These are phyloP conservation scores for Phialophora macrospora DNA, from an alignment of 2,329 filamentous ascomycete species.

Conservation along the genomic window DNA sequence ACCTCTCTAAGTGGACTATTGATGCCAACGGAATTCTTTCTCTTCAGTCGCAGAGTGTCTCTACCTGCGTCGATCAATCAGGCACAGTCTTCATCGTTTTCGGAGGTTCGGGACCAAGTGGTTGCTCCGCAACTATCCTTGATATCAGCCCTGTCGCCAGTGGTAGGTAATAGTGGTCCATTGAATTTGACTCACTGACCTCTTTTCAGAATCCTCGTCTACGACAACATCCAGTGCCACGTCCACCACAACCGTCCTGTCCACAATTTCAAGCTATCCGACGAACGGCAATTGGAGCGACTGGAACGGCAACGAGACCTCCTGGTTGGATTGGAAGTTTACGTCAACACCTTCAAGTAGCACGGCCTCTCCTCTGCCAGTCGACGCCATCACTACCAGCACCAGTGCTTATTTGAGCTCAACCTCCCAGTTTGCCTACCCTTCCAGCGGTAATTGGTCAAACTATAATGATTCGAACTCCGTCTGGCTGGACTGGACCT, in stretches of 20 bases:
- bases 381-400: slow-evolving; percentile 12
- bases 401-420: slow-evolving; percentile 9
- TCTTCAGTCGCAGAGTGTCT: not conserved
- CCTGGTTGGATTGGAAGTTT: slow-evolving; percentile 7
- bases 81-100: slow-evolving; percentile 4
- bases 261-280: not conserved
- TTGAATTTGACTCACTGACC: not conserved
- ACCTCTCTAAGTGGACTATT: slow-evolving; percentile 5
- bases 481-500: slow-evolving; percentile 10
- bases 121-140: not conserved
- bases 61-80: slow-evolving; percentile 1
- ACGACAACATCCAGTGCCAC: not conserved
- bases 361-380: slow-evolving; percentile 6
- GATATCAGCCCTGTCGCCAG: not conserved
- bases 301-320: not conserved
- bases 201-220: not conserved
- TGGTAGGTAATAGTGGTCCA: not conserved
- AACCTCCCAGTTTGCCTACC: slow-evolving; percentile 8
- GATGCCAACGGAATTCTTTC: not conserved
- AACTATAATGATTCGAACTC: slow-evolving; percentile 8
- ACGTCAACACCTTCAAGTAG: not conserved
- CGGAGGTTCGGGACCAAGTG: not conserved
- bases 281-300: not conserved
- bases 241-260: not conserved
- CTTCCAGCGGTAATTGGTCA: slow-evolving; percentile 5